Percentiles rank a stretch among this genome's conserved stretches.
Conservation (phyloP, 352 stramenopile genomes). For the Thalassiosira hispida region DNA sequence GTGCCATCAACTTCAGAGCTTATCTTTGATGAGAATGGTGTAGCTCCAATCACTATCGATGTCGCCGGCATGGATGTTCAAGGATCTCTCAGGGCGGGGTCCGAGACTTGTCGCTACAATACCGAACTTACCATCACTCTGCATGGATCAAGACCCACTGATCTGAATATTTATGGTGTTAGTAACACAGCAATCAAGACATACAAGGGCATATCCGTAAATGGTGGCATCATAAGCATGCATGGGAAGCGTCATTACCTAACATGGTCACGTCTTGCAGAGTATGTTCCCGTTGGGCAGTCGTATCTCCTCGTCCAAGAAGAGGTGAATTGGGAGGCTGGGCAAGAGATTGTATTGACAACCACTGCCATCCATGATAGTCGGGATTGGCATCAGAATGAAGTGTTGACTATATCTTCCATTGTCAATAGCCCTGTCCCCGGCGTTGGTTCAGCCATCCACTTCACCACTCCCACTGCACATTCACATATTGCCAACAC, state of each 20-base stretch:
- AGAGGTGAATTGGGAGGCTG: constrained; percentile 59
- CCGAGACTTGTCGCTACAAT: constrained; percentile 54
- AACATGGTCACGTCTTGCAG: constrained; percentile 67
- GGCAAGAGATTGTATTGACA: constrained; percentile 59
- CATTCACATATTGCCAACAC: constrained; percentile 53
- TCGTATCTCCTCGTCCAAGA: constrained; percentile 50
- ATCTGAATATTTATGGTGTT: constrained; percentile 16
- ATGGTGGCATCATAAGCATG: constrained; percentile 51
- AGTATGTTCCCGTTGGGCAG: constrained; percentile 37
- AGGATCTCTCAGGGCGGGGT: constrained; percentile 53
- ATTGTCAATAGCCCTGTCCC: constrained; percentile 25
- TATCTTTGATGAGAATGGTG: constrained; percentile 53
- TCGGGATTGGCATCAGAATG: constrained; percentile 63
- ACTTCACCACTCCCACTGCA: constrained; percentile 9
- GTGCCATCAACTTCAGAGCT: constrained; percentile 47
- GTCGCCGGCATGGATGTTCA: constrained; percentile 54
- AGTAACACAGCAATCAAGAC: neutral
- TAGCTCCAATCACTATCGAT: constrained; percentile 28
- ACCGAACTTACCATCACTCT: constrained; percentile 63
- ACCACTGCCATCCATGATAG: constrained; percentile 45
- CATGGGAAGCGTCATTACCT: constrained; percentile 63
- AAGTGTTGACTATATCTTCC: constrained; percentile 56
- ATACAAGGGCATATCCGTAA: constrained; percentile 70
- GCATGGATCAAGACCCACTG: constrained; percentile 43
- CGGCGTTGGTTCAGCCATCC: constrained; percentile 26